Evolutionary conservation across 192 early-diverging fungal genomes (phyloP).

Genomic region (Backusella tarrabulga): DNA sequence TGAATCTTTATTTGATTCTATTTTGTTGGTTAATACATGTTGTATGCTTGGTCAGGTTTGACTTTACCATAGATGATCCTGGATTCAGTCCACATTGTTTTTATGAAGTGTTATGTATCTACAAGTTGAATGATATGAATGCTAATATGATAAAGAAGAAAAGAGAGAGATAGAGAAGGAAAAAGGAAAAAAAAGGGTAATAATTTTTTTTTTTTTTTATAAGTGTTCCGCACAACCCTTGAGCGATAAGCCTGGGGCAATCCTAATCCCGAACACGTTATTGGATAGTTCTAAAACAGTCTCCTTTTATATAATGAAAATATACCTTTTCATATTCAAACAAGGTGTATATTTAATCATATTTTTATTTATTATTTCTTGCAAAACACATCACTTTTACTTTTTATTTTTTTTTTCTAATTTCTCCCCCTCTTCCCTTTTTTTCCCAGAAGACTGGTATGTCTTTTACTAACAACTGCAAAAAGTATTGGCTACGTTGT

Average conservation of each 20-base stretch:
- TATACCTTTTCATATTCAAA: not conserved
- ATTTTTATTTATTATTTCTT: not conserved
- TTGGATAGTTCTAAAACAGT: not conserved
- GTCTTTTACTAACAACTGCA: not conserved
- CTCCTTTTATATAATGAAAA: not conserved
- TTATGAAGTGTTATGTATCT: not conserved
- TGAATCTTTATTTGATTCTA: not conserved
- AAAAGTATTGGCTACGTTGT: not conserved
- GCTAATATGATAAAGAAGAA: not conserved
- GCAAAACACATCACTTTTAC: not conserved
- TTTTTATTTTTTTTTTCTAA: not conserved
- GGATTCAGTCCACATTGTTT: not conserved
- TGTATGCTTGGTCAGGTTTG: not conserved
- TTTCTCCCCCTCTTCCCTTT: not conserved
- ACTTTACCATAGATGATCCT: not conserved
- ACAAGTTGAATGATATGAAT: not conserved
- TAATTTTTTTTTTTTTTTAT: not conserved
- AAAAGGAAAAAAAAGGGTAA: not conserved
- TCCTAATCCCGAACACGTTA: not conserved
- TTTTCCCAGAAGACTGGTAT: not conserved
- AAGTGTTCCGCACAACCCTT: not conserved
- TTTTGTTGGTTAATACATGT: not conserved
- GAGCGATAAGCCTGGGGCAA: slow-evolving; percentile 2
- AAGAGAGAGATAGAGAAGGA: not conserved
- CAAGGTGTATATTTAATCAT: not conserved